Conservation (phyloP, 371 early-diverging fungal genomes). For the Umbelopsis sp. region DNA sequence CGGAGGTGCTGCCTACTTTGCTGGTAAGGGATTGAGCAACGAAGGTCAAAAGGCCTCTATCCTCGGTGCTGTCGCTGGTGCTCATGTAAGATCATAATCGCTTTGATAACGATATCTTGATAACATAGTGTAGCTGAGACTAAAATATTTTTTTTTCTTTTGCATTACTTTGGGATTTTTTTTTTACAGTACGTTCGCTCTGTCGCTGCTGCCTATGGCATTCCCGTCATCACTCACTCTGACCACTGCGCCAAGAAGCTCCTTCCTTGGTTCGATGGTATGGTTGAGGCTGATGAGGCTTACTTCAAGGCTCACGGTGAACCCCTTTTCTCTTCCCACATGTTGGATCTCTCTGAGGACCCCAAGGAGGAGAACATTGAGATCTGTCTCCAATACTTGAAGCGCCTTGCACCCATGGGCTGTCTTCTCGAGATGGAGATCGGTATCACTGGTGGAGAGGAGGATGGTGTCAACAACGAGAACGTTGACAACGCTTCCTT, state of each 20-base stretch:
- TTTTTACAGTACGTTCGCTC: conserved; percentile 55
- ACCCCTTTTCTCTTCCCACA: conserved; percentile 88
- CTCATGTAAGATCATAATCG: conserved; percentile 38
- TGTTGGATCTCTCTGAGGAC: conserved; percentile 84
- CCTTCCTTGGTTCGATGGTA: conserved; percentile 87
- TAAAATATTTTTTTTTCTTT: background rate
- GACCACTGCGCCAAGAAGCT: conserved; percentile 89
- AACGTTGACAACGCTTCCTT: conserved; percentile 72
- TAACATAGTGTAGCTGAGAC: conserved; percentile 18
- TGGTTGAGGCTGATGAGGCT: conserved; percentile 80
- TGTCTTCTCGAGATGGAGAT: conserved; percentile 85
- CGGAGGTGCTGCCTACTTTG: conserved; percentile 79
- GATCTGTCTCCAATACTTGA: conserved; percentile 73
- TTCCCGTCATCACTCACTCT: conserved; percentile 78
- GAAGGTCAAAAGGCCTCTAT: conserved; percentile 74
- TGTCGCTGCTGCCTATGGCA: conserved; percentile 78
- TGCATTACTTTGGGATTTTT: background rate
- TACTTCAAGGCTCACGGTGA: conserved; percentile 81
- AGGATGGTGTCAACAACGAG: conserved; percentile 86
- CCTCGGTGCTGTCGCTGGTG: conserved; percentile 78
- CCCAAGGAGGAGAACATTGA: conserved; percentile 80
- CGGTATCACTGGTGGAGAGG: conserved; percentile 86
- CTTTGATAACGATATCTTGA: conserved; percentile 17
- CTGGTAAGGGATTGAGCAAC: conserved; percentile 82
- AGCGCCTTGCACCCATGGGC: conserved; percentile 74